Evolutionary conservation across 768 basidiomycete species (phyloP).

Genomic region (Boletus patriciae): DNA sequence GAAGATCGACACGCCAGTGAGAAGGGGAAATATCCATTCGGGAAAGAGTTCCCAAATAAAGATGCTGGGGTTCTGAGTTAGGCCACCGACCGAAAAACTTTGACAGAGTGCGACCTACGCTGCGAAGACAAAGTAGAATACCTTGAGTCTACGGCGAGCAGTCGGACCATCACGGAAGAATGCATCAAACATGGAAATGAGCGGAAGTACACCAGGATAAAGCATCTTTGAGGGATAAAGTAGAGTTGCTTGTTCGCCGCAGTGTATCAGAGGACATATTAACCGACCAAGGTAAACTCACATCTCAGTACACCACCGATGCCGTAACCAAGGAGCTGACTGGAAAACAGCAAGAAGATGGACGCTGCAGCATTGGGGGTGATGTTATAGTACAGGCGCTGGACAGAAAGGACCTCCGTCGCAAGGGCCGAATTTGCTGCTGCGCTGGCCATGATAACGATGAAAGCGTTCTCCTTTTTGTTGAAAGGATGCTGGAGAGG

Average conservation of each 20-base stretch:
- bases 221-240: slow-evolving; percentile 50
- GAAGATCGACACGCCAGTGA: slow-evolving; percentile 61
- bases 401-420: slow-evolving; percentile 55
- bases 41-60: slow-evolving; percentile 31
- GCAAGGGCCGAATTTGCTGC: slow-evolving; percentile 54
- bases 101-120: slow-evolving; percentile 34
- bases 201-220: slow-evolving; percentile 35
- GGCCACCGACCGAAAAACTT: not conserved
- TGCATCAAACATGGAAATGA: slow-evolving; percentile 29
- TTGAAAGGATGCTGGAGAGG: slow-evolving; percentile 53
- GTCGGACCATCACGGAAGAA: slow-evolving; percentile 44
- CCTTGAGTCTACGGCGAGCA: slow-evolving; percentile 42
- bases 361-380: slow-evolving; percentile 46
- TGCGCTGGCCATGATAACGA: slow-evolving; percentile 57
- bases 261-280: not conserved
- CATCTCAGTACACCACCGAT: slow-evolving; percentile 55
- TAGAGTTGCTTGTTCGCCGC: slow-evolving; percentile 17
- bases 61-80: slow-evolving; percentile 25
- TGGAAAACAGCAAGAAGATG: slow-evolving; percentile 43
- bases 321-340: slow-evolving; percentile 48
- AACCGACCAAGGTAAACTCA: slow-evolving; percentile 20
- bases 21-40: slow-evolving; percentile 50
- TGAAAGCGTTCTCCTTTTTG: slow-evolving; percentile 59
- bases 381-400: slow-evolving; percentile 53
- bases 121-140: slow-evolving; percentile 26